Evolutionary conservation across 495 filamentous ascomycete genomes (phyloP), one percentile per base, ranked within the genome.

Genomic region (Aspergillus carlsbadensis): DNA sequence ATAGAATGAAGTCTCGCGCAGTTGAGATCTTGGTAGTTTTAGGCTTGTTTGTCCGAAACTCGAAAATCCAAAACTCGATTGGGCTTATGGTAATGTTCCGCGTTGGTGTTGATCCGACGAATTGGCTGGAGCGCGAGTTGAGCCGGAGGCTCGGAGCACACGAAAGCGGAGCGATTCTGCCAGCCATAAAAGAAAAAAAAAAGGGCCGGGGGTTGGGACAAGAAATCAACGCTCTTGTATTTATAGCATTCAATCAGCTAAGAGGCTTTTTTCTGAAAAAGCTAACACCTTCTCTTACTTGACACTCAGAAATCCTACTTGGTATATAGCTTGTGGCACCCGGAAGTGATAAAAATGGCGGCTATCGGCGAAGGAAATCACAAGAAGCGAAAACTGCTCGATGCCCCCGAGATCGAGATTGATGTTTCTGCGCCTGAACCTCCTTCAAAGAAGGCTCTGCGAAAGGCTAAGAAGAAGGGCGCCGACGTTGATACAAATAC

Each of bases 341-440:
- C 17, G 24, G 10, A 5, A 26, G 10, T 24, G 13, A 22, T 15
- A 44, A 70, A 45, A 50, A 78, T 76, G 74, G 47, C 64, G 3
- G 66, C 64, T 44, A 41, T 67, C 14, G 58, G 61, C 26, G 76
- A 75, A 51, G 56, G 54, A 37, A 65, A 56, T 42, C 66, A 73
- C 18, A 91, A 90, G 70, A 92, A 92, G 76, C 89, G 90, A 64
- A 85, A 89, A 61, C 74, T 83, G 44, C 69, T 80, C 48, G 76
- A 81, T 37, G 74, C 51, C 41, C 52, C 68, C 49, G 90, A 96
- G 63, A 84, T 99, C 64, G 89, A 95, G 72, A 89, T 99, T 59
- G 91, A 99, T 71, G 72, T 98, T 56, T 79, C 74, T 56, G 84
- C 87, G 42, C 92, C 94, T 5, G 91, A 97, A 67, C 94, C 94